Evolutionary conservation across 2,329 filamentous ascomycete genomes (phyloP), one percentile per base, ranked within the genome.

Genomic region (Blastomyces silverae): DNA sequence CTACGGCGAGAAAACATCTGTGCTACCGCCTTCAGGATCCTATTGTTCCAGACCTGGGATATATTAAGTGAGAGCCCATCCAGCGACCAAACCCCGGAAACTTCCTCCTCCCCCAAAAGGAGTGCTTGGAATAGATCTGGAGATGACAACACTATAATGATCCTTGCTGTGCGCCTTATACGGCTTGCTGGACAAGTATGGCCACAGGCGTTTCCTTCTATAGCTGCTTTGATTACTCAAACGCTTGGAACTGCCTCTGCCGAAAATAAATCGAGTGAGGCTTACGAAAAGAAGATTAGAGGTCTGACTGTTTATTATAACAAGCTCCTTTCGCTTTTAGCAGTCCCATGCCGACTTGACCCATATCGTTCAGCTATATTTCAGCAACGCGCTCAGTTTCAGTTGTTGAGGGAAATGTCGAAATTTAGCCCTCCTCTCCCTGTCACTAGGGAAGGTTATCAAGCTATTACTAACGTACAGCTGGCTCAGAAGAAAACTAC

Each of bases 381-480:
- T 52, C 85, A 86, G 69, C 81, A 87, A 69, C 79, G 78, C 64
- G 84, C 85, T 5, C 82, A 87, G 64, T 83, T 87, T 64, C 76
- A 80, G 50, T 74, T 88, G 4, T 74, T 88, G 15, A 76, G 79
- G 64, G 80, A 80, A 67, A 88, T 88, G 85, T 80, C 82, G 34
- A 75, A 77, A 25, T 79, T 81, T 59, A 71, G 79, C 28, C 85
- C 84, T 10, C 77, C 83, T 6, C 73, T 88, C 60, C 77, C 79
- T 2, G 79, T 88, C n/a, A 82, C 79, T n/a, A 77, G 81, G 61
- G 74, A 78, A 70, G 86, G 86, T 4, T 88, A 87, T 71, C 79
- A 82, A 64, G 83, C 82, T 37, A 76, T 87, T 20, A 75, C 81
- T 44, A 78, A 79, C 1, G 78, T 84, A n/a, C 85, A 87, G 69